Evolutionary conservation across 192 early-diverging fungal species (phyloP).

Genomic region (Coemansia sp.): DNA sequence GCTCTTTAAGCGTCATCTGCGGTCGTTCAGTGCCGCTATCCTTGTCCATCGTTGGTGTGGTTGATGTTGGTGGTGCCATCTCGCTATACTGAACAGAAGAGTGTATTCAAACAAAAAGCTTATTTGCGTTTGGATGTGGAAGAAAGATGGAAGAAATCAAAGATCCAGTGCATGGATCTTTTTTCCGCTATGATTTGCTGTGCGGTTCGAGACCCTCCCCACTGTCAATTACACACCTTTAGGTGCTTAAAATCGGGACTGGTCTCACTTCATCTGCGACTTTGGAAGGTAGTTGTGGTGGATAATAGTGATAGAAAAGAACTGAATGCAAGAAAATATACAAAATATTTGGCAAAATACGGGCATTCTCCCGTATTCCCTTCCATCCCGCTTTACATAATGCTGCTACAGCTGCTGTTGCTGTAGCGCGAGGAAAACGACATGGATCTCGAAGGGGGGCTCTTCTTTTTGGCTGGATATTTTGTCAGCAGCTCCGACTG

Average conservation of each 20-base stretch:
- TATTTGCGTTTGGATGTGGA: not conserved
- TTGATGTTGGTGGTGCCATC: not conserved
- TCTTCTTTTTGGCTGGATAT: conserved; percentile 13
- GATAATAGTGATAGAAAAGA: not conserved
- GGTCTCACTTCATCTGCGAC: not conserved
- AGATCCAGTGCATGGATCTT: too few relatives aligned
- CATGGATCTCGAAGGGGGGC: not conserved
- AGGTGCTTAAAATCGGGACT: too few relatives aligned
- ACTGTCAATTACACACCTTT: too few relatives aligned
- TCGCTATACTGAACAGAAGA: not conserved
- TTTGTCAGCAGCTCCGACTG: conserved; percentile 13
- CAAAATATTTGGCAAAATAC: not conserved
- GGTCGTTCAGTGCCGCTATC: not conserved
- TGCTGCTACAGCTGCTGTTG: not conserved
- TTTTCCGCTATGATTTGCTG: too few relatives aligned
- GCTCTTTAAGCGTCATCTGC: conserved; percentile 25
- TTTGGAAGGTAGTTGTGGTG: not conserved
- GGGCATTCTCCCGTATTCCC: not conserved
- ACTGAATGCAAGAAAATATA: not conserved
- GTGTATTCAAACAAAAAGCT: not conserved
- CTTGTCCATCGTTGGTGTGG: not conserved
- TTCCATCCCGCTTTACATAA: not conserved
- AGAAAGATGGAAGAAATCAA: not conserved
- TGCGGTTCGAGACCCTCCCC: too few relatives aligned
- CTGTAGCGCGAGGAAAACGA: not conserved